These are phyloP conservation scores for Pugionium cornutum DNA, from an alignment of 345 rosid genomes.

Conservation along the genomic window DNA sequence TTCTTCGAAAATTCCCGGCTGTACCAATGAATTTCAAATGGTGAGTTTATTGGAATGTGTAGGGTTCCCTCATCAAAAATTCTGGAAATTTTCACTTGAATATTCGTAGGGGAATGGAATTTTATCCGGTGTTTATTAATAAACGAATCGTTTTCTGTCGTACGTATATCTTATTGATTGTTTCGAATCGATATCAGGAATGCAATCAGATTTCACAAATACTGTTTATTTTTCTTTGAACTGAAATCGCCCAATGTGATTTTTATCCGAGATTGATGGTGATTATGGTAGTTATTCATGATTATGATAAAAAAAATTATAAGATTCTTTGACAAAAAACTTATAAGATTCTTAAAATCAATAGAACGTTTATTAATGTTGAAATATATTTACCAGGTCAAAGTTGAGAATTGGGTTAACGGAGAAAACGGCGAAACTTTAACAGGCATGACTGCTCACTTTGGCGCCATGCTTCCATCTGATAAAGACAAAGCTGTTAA, in stretches of 20 bases:
- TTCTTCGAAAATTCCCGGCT: constrained; percentile 32
- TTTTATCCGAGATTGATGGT: too few relatives aligned
- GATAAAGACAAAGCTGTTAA: constrained; percentile 52
- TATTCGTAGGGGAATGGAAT: neutral
- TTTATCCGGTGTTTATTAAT: neutral
- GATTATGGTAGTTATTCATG: too few relatives aligned
- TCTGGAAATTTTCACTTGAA: neutral
- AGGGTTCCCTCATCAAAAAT: neutral
- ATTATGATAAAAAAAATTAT: too few relatives aligned
- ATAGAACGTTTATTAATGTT: too few relatives aligned
- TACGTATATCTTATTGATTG: neutral
- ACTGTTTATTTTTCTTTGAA: neutral
- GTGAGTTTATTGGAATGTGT: constrained; percentile 20
- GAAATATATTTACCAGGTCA: constrained; percentile 50
- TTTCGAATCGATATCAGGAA: neutral
- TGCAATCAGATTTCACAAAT: too few relatives aligned
- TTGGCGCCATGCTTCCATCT: constrained; percentile 64
- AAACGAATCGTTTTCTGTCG: neutral
- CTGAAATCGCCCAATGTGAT: too few relatives aligned
- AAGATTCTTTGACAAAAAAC: too few relatives aligned
- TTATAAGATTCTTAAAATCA: too few relatives aligned
- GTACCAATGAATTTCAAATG: constrained; percentile 36
- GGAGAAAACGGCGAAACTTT: constrained; percentile 54
- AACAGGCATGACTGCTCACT: constrained; percentile 72
- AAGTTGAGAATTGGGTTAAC: constrained; percentile 74